Conservation (phyloP, 192 early-diverging fungal genomes). For the Mortierella alpina region DNA sequence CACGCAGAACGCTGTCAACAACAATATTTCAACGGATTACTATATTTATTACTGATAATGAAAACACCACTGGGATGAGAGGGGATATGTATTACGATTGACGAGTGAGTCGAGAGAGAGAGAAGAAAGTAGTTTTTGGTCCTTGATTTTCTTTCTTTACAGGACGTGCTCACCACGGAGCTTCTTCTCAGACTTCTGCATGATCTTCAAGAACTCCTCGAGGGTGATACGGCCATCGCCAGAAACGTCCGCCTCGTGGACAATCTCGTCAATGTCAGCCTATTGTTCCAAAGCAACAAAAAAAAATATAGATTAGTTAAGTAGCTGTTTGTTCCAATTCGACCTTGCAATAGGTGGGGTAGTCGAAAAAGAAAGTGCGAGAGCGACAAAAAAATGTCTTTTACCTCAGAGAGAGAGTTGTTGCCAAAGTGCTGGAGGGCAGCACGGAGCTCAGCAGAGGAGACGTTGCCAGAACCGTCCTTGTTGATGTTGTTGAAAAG, state of each 20-base stretch:
- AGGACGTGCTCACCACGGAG: slow-evolving; percentile 54
- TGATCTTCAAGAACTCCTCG: slow-evolving; percentile 91
- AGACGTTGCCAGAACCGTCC: slow-evolving; percentile 50
- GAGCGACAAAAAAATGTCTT: neutral
- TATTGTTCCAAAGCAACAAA: slow-evolving; percentile 6
- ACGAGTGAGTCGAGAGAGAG: neutral
- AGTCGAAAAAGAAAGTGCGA: neutral
- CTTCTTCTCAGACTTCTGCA: slow-evolving; percentile 61
- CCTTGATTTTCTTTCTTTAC: slow-evolving; percentile 11
- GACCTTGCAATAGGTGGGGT: neutral
- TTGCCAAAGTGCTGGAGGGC: slow-evolving; percentile 54
- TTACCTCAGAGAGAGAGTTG: slow-evolving; percentile 50
- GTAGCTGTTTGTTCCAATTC: neutral
- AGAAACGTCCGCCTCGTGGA: slow-evolving; percentile 84
- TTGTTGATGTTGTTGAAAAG: slow-evolving; percentile 50
- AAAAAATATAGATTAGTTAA: neutral
- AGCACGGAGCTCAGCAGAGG: slow-evolving; percentile 48
- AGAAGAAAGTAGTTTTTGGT: neutral
- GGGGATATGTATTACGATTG: neutral
- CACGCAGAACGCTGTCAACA: too few species aligned
- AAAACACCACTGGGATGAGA: neutral
- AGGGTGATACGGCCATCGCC: slow-evolving; percentile 90
- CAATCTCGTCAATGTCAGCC: slow-evolving; percentile 67
- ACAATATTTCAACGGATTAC: neutral
- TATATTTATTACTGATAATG: neutral